A percentile compares a stretch with the other conserved stretches of the same genome.
These are phyloP conservation scores for Microstegium vimineum DNA, from an alignment of 176 grass and related monocot genomes.

Conservation along the genomic window DNA sequence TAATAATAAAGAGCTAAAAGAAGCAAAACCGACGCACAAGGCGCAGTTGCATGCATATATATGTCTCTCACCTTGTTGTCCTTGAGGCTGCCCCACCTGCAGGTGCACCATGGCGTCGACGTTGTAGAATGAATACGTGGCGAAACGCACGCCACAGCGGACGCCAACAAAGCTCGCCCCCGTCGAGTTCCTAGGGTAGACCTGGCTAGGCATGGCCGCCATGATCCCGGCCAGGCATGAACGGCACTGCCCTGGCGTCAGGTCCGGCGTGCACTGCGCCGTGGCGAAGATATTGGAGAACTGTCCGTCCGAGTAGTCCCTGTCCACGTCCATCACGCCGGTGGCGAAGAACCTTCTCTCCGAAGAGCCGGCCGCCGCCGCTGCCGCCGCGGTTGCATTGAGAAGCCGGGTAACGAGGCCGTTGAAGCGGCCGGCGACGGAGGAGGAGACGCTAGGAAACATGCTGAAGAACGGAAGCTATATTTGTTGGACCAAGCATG, in stretches of 20 bases:
- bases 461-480: too few species aligned
- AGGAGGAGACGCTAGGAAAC: too few species aligned
- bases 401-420: slow-evolving; percentile 12
- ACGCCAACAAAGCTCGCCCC: slow-evolving; percentile 36
- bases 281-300: slow-evolving; percentile 31
- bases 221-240: slow-evolving; percentile 25
- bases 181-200: not conserved
- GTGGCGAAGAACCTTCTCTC: slow-evolving; percentile 18
- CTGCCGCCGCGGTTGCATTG: not conserved
- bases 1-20: too few species aligned
- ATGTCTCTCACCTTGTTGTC: too few species aligned
- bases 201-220: not conserved
- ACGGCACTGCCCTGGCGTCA: not conserved
- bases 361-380: slow-evolving; percentile 16
- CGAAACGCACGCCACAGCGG: slow-evolving; percentile 38
- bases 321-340: slow-evolving; percentile 5
- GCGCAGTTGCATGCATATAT: too few species aligned
- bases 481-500: too few species aligned
- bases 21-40: too few species aligned
- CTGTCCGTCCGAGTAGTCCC: not conserved
- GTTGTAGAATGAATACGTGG: slow-evolving; percentile 25
- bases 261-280: slow-evolving; percentile 48
- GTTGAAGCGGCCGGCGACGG: not conserved
- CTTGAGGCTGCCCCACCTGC: not conserved
- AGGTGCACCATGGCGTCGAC: not conserved